Evolutionary conservation across 2,329 filamentous ascomycete genomes (phyloP).

Genomic region (Talaromyces sp.): DNA sequence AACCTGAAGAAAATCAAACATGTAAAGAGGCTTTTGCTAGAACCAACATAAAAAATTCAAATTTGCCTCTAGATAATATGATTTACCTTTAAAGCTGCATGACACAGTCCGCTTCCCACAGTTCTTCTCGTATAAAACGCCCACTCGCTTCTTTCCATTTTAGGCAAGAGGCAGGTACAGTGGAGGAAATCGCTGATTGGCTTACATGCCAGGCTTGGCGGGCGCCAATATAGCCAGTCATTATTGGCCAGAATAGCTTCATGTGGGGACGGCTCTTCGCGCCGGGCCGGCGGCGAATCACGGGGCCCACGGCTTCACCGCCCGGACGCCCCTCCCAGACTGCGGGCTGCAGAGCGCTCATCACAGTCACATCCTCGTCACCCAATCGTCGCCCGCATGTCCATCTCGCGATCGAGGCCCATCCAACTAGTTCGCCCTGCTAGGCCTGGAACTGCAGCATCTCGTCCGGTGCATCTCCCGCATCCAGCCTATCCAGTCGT

Average conservation of each 20-base stretch:
- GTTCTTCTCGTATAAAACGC: neutral
- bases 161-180: neutral
- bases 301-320: neutral
- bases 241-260: neutral
- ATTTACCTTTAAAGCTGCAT: neutral
- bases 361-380: slow-evolving; percentile 8
- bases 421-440: neutral
- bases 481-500: slow-evolving; percentile 10
- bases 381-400: neutral
- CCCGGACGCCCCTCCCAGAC: neutral
- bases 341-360: slow-evolving; percentile 2
- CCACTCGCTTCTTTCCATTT: neutral
- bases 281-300: slow-evolving; percentile 6
- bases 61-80: neutral
- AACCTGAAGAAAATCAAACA: neutral
- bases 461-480: neutral
- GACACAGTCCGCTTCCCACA: neutral
- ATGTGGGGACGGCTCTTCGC: neutral
- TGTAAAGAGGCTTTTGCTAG: neutral
- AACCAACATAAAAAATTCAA: neutral
- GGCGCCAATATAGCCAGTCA: neutral
- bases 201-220: neutral
- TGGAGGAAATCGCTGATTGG: neutral
- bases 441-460: neutral
- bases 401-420: neutral